Evolutionary conservation across 169 alveolate genomes (phyloP), one percentile per base, ranked within the genome.

Genomic region (Eimeria falciformis): DNA sequence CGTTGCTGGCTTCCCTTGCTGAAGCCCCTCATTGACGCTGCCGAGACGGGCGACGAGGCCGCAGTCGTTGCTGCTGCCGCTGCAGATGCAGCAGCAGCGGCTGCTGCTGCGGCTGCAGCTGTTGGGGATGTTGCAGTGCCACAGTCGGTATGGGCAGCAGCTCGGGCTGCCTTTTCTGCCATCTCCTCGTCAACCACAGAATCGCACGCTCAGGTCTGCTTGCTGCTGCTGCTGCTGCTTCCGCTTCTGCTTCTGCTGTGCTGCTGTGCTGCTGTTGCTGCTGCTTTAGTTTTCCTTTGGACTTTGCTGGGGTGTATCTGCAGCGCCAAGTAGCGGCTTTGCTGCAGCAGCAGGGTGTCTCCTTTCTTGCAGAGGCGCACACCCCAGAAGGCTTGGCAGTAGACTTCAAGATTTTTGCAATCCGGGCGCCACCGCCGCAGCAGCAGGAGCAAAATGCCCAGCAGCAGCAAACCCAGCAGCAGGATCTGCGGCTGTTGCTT

Each of bases 341-440:
- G 86, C 86, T 77, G 86, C 86, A 46, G 68, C 62, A 47, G 86
- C 86, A 77, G 46, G 47, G 21, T 46, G 68, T 77, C 68, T 43
- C 69, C 4, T 46, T 77, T 47, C 68, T 43, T 43, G 86, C 86
- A 12, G 86, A 77, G 69, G 33, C 46, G 27, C 7, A 29, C 25
- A 77, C 86, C 25, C 68, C 68, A 11, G 86, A 77, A 47, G 86
- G 86, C 5, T 7, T 77, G 29, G 43, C 86, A 6, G 86, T 77
- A 18, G 86, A 77, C 47, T 77, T 77, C 68, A 18, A 7, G 14
- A 47, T 77, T 0, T 5, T 47, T 3, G n/a, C 43, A 47, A 62
- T 77, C 45, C 86, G 68, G 5, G 23, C 58, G 18, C n/a, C 37
- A 14, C 65, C 37, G 84, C 50, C 17, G 81, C 81, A 69, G 50